These are phyloP conservation scores for Aspergillus sclerotiicarbonarius DNA, from an alignment of 495 filamentous ascomycete species.

Conservation along the genomic window DNA sequence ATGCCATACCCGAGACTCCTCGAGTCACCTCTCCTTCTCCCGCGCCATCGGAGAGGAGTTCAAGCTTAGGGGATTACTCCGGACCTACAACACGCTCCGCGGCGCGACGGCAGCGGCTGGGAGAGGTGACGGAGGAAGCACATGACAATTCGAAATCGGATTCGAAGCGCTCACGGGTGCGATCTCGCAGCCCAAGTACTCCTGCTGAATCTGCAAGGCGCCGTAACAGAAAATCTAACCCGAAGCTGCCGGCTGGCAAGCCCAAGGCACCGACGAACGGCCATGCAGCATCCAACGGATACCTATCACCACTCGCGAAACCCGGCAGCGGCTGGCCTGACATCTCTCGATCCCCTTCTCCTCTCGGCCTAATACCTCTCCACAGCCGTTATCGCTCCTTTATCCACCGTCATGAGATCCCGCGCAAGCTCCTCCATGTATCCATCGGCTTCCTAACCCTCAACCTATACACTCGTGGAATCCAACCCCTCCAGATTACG, in stretches of 20 bases:
- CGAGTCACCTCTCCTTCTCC: constrained; percentile 71
- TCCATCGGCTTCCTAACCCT: constrained; percentile 94
- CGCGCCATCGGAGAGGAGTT: constrained; percentile 54
- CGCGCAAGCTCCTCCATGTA: constrained; percentile 60
- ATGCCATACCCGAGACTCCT: constrained; percentile 59
- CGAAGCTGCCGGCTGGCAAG: constrained; percentile 41
- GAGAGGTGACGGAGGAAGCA: constrained; percentile 44
- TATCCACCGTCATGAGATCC: constrained; percentile 52
- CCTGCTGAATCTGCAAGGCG: constrained; percentile 27
- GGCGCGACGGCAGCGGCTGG: constrained; percentile 48
- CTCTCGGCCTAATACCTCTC: constrained; percentile 92
- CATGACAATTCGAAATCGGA: constrained; percentile 36
- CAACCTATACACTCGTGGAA: constrained; percentile 73
- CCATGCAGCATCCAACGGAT: constrained; percentile 53
- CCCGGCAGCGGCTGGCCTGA: constrained; percentile 62
- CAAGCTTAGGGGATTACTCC: constrained; percentile 52
- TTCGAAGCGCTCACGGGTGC: constrained; percentile 41
- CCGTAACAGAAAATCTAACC: constrained; percentile 44
- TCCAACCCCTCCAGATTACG: constrained; percentile 70
- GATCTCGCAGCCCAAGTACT: constrained; percentile 25
- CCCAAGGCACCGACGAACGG: constrained; percentile 42
- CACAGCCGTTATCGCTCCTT: constrained; percentile 59
- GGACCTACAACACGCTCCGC: constrained; percentile 66
- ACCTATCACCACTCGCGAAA: constrained; percentile 64
- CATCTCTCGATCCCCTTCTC: constrained; percentile 83